Percentiles rank a stretch among this genome's conserved stretches.
phyloP scores from a whole-genome alignment of 176 grass and related monocot species.

The Calamus simplicifolius region DNA sequence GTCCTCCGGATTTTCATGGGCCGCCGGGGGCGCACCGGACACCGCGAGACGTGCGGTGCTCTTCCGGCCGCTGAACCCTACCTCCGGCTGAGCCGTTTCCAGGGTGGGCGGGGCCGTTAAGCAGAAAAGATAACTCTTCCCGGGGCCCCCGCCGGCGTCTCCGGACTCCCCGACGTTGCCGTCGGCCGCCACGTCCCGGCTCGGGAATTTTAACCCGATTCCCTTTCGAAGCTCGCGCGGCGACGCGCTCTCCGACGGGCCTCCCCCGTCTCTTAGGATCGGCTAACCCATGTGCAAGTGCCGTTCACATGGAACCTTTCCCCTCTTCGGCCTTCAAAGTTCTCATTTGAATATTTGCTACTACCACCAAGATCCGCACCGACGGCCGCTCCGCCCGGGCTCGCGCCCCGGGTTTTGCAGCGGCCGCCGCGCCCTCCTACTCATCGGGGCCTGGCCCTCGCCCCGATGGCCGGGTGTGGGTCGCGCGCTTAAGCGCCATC shows the following conservation, averaged over 20 bases:
- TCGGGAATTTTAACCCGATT: conserved; percentile 34
- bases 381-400: conserved; percentile 43
- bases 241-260: conserved; percentile 23
- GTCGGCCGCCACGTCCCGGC: conserved; percentile 42
- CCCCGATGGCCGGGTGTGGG: conserved; percentile 28
- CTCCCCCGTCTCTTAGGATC: conserved; percentile 38
- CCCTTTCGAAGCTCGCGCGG: conserved; percentile 16
- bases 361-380: conserved; percentile 60
- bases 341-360: conserved; percentile 69
- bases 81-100: conserved; percentile 42
- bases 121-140: conserved; percentile 68
- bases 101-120: conserved; percentile 25
- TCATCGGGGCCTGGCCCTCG: background rate
- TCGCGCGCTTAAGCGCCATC: conserved; percentile 31
- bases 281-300: conserved; percentile 51
- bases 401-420: background rate
- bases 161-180: conserved; percentile 48
- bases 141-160: conserved; percentile 44
- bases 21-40: conserved; percentile 54
- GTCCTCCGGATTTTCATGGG: conserved; percentile 55
- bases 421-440: no score
- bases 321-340: conserved; percentile 55
- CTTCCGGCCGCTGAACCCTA: conserved; percentile 50
- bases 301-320: conserved; percentile 57
- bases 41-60: conserved; percentile 54